These are phyloP conservation scores for Erysimum cheiri DNA, from an alignment of 441 rosid genomes.

Conservation along the genomic window DNA sequence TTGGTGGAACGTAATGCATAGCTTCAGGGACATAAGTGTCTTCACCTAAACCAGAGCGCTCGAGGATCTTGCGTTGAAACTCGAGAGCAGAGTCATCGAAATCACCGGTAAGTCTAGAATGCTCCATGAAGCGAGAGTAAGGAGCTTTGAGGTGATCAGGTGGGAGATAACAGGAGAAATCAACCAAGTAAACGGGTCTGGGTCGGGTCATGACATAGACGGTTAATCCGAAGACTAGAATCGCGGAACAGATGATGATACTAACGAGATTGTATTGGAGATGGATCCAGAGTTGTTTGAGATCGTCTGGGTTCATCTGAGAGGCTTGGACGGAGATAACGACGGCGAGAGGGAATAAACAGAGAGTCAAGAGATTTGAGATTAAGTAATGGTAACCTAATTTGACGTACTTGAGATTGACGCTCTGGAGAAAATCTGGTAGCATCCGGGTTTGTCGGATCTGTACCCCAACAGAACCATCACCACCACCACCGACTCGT, in stretches of 20 bases:
- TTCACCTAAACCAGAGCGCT: slow-evolving; percentile 73
- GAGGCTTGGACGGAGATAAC: slow-evolving; percentile 56
- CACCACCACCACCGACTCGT: slow-evolving; percentile 38
- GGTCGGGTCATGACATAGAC: slow-evolving; percentile 64
- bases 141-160: slow-evolving; percentile 65
- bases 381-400: slow-evolving; percentile 72
- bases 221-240: slow-evolving; percentile 61
- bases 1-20: slow-evolving; percentile 71
- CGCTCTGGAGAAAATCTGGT: slow-evolving; percentile 81
- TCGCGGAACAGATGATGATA: slow-evolving; percentile 55
- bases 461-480: slow-evolving; percentile 57
- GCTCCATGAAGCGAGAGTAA: slow-evolving; percentile 56
- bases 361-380: slow-evolving; percentile 61
- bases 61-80: slow-evolving; percentile 78
- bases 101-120: slow-evolving; percentile 63
- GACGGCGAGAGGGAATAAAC: slow-evolving; percentile 59
- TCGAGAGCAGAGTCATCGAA: slow-evolving; percentile 77
- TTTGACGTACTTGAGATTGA: slow-evolving; percentile 79
- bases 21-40: slow-evolving; percentile 76
- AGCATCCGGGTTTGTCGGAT: slow-evolving; percentile 58
- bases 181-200: slow-evolving; percentile 61
- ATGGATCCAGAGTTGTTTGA: slow-evolving; percentile 62
- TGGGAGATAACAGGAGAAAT: slow-evolving; percentile 63
- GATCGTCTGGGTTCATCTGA: slow-evolving; percentile 55
- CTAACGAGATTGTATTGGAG: slow-evolving; percentile 66